phyloP scores from a whole-genome alignment of 2,329 filamentous ascomycete species.

The Aspergillus phoenicis region DNA sequence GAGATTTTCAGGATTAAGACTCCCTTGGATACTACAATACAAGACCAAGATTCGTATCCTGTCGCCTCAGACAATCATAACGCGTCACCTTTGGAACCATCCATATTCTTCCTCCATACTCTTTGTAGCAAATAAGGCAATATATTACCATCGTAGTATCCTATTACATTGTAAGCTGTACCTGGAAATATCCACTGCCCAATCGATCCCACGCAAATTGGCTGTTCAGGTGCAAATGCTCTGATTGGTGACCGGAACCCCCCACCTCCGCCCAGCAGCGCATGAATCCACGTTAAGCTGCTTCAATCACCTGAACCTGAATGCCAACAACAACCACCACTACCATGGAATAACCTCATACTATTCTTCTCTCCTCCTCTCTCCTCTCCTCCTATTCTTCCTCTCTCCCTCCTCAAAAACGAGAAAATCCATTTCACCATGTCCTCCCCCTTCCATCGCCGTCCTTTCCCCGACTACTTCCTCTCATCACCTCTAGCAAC shows the following conservation, averaged over 20 bases:
- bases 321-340: not conserved
- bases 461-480: constrained; percentile 62
- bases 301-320: not conserved
- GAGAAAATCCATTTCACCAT: constrained; percentile 22
- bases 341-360: not conserved
- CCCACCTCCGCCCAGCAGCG: constrained; percentile 7
- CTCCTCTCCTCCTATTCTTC: not conserved
- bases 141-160: no score
- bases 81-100: no score
- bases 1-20: no score
- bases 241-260: not conserved
- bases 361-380: not conserved
- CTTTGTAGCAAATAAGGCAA: no score
- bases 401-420: constrained; percentile 4
- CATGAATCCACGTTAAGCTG: not conserved
- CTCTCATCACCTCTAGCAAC: constrained; percentile 69
- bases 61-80: no score
- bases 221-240: no score
- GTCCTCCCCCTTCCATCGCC: constrained; percentile 52
- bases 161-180: no score
- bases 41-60: no score
- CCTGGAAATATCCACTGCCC: no score
- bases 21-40: no score
- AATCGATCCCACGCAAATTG: no score
- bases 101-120: no score